Evolutionary conservation across 441 rosid species (phyloP).

Genomic region (Isatis lusitanica): DNA sequence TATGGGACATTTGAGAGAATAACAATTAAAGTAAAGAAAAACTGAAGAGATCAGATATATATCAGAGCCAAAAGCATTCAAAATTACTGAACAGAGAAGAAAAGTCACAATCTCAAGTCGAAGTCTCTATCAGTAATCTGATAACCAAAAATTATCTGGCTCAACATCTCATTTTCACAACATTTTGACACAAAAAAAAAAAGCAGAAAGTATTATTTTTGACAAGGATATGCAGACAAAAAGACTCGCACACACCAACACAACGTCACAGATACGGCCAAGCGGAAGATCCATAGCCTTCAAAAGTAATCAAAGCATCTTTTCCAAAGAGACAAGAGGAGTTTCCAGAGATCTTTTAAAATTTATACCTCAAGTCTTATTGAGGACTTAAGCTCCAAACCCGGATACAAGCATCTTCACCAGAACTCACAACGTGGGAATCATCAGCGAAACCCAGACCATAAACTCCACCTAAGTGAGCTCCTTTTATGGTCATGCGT

Average conservation of each 20-base stretch:
- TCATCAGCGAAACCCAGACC: constrained; percentile 83
- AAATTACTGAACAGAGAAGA: neutral
- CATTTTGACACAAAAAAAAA: neutral
- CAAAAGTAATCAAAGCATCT: constrained; percentile 12
- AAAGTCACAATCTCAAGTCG: neutral
- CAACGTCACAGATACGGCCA: constrained; percentile 12
- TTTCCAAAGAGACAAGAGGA: constrained; percentile 6
- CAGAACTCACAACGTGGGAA: constrained; percentile 71
- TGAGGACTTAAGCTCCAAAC: constrained; percentile 69
- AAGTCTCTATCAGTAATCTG: constrained; percentile 1
- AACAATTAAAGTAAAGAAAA: neutral
- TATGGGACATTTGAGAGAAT: neutral
- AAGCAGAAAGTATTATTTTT: neutral
- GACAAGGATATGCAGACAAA: constrained; percentile 18
- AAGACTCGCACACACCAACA: constrained; percentile 15
- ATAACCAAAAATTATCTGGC: neutral
- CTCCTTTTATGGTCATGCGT: constrained; percentile 81
- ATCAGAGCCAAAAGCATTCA: neutral
- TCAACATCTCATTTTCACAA: constrained; percentile 20
- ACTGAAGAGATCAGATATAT: neutral
- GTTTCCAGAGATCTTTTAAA: constrained; percentile 13
- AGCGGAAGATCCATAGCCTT: constrained; percentile 14
- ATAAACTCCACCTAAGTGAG: constrained; percentile 93
- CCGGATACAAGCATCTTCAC: constrained; percentile 96
- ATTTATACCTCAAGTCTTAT: constrained; percentile 34